Conservation (phyloP, 2,329 filamentous ascomycete species). For the Myotisia sp. region DNA sequence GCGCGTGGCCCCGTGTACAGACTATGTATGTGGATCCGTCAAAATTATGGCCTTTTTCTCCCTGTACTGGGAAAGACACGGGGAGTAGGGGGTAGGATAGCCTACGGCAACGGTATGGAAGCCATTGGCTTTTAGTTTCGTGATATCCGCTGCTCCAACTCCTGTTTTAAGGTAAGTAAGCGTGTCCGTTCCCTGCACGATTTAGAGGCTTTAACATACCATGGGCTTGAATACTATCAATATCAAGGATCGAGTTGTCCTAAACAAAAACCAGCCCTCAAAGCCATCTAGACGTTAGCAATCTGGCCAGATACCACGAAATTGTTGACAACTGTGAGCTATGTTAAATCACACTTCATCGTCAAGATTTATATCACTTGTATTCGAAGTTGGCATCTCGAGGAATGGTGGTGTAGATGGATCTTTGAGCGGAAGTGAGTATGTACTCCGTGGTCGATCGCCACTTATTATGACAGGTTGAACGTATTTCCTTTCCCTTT, state of each 20-base stretch:
- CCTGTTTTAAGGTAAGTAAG: conserved; percentile 25
- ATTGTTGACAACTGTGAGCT: no score
- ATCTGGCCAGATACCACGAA: no score
- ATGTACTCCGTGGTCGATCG: no score
- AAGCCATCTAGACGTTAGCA: no score
- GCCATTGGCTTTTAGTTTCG: conserved; percentile 48
- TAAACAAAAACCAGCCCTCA: no score
- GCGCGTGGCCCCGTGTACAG: conserved; percentile 46
- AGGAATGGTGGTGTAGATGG: not conserved
- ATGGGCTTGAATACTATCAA: conserved; percentile 52
- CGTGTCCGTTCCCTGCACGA: not conserved
- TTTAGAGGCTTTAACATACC: conserved; percentile 25
- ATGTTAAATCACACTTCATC: no score
- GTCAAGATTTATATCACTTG: conserved; percentile 38
- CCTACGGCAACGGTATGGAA: conserved; percentile 50
- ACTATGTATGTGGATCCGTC: conserved; percentile 25
- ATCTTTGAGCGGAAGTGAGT: no score
- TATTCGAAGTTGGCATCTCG: conserved; percentile 40
- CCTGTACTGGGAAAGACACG: not conserved
- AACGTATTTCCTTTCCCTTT: no score
- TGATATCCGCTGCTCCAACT: conserved; percentile 50
- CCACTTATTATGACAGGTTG: no score
- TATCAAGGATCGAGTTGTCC: conserved; percentile 48
- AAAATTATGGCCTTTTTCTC: not conserved
- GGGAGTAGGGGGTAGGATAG: not conserved